phyloP scores from a whole-genome alignment of 176 grass and related monocot genomes.

The Tillandsia fasciculata region DNA sequence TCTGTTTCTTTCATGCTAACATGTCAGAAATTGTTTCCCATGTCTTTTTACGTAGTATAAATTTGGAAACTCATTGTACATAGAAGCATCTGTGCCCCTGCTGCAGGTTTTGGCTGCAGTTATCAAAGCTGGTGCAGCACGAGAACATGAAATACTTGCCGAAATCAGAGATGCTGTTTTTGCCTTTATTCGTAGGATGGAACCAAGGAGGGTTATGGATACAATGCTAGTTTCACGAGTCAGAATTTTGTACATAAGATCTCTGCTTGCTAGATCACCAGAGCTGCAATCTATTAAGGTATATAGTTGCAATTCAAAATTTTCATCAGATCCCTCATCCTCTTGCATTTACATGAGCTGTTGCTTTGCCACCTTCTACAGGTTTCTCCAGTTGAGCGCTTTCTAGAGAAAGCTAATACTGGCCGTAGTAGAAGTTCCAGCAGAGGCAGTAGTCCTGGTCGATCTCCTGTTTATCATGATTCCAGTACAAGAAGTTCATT shows the following conservation, averaged over 20 bases:
- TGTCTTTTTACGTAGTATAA: too few species aligned
- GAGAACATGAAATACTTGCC: constrained; percentile 98
- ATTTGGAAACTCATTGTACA: too few species aligned
- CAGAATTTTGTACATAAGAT: constrained; percentile 96
- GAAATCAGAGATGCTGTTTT: constrained; percentile 96
- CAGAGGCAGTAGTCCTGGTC: constrained; percentile 79
- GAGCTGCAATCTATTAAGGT: constrained; percentile 98
- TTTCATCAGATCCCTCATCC: constrained; percentile 4
- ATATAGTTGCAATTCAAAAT: constrained; percentile 9
- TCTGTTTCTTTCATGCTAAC: too few species aligned
- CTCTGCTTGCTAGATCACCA: constrained; percentile 93
- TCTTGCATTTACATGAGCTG: constrained; percentile 5
- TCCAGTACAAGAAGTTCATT: constrained; percentile 42
- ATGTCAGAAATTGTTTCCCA: too few species aligned
- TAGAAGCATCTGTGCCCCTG: neutral
- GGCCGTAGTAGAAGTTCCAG: constrained; percentile 93
- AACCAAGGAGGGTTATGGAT: constrained; percentile 96
- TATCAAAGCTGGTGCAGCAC: constrained; percentile 94
- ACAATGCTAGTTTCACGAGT: constrained; percentile 99
- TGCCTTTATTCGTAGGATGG: constrained; percentile 96
- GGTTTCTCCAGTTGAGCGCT: constrained; percentile 83
- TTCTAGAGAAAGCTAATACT: constrained; percentile 82
- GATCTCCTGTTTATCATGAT: constrained; percentile 69
- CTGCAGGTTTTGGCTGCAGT: constrained; percentile 92
- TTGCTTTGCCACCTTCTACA: constrained; percentile 13